phyloP scores from a whole-genome alignment of 78 protist species.

The Dictyostelium brefeldianum region DNA sequence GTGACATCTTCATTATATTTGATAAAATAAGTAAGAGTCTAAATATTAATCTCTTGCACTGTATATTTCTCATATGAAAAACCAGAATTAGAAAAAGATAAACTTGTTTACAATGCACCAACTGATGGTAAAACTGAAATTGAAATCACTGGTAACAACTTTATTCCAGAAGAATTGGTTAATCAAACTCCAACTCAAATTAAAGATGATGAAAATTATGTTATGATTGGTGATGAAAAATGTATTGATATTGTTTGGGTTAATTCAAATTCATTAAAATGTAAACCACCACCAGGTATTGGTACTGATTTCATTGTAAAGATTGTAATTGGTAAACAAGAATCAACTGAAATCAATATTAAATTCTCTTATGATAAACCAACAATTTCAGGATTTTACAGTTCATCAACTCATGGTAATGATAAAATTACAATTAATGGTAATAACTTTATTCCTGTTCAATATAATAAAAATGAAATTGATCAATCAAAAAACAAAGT shows the following conservation, averaged over 20 bases:
- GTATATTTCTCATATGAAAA: conserved; percentile 15
- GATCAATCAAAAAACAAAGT: no score
- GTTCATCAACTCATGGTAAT: conserved; percentile 9
- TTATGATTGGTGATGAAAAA: neutral
- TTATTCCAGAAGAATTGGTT: conserved; percentile 29
- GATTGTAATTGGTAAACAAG: neutral
- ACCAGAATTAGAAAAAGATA: conserved; percentile 1
- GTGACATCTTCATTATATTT: no score
- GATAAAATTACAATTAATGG: conserved; percentile 8
- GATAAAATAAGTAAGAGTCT: no score
- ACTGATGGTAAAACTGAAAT: conserved; percentile 34
- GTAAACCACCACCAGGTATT: neutral
- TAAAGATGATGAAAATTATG: neutral
- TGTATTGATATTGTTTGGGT: neutral
- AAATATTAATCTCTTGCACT: no score
- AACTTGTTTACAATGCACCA: neutral
- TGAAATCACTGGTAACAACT: conserved; percentile 2
- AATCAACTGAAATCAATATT: neutral
- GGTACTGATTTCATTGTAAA: neutral
- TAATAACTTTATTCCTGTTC: conserved; percentile 37
- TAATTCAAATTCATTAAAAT: neutral
- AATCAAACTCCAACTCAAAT: neutral
- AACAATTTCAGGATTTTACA: neutral
- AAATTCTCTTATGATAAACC: neutral
- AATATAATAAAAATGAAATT: neutral